Evolutionary conservation across 2,329 filamentous ascomycete species (phyloP).

Genomic region (Microascus cirrosus): DNA sequence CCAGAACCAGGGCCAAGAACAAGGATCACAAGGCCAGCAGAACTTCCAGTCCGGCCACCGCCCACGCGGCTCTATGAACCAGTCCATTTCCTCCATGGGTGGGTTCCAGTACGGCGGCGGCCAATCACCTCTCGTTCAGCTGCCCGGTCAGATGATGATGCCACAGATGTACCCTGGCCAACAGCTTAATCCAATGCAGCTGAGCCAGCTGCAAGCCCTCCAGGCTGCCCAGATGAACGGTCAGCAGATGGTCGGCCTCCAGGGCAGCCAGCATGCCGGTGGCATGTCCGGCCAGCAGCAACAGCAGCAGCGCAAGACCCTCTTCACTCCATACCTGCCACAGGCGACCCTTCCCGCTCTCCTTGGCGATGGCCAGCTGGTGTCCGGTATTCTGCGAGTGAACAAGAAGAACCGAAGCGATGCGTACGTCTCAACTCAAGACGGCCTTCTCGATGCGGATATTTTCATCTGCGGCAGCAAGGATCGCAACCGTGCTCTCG

Average conservation of each 20-base stretch:
- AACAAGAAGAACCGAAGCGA: constrained; percentile 99
- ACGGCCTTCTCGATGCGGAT: constrained; percentile 81
- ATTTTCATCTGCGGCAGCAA: constrained; percentile 99
- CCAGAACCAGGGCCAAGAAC: constrained; percentile 53
- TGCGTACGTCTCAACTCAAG: constrained; percentile 89
- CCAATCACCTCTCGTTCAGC: constrained; percentile 79
- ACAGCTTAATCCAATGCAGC: constrained; percentile 76
- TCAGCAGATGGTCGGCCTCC: constrained; percentile 59
- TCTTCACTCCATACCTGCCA: constrained; percentile 95
- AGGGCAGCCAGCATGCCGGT: constrained; percentile 62
- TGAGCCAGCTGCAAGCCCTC: constrained; percentile 83
- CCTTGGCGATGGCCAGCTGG: constrained; percentile 82
- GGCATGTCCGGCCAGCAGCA: constrained; percentile 47
- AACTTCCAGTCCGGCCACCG: constrained; percentile 91
- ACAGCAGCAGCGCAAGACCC: constrained; percentile 83
- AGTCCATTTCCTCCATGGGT: constrained; percentile 73
- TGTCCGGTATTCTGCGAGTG: constrained; percentile 90
- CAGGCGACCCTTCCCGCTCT: constrained; percentile 89
- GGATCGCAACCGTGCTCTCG: constrained; percentile 90
- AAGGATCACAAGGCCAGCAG: constrained; percentile 40
- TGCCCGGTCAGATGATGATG: constrained; percentile 78
- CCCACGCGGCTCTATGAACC: constrained; percentile 71
- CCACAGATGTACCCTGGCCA: constrained; percentile 77
- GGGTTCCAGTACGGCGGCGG: constrained; percentile 72
- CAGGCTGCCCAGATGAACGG: constrained; percentile 79